phyloP scores from a whole-genome alignment of 1,139 yeast species.

The Wickerhamiella pararugosa region DNA sequence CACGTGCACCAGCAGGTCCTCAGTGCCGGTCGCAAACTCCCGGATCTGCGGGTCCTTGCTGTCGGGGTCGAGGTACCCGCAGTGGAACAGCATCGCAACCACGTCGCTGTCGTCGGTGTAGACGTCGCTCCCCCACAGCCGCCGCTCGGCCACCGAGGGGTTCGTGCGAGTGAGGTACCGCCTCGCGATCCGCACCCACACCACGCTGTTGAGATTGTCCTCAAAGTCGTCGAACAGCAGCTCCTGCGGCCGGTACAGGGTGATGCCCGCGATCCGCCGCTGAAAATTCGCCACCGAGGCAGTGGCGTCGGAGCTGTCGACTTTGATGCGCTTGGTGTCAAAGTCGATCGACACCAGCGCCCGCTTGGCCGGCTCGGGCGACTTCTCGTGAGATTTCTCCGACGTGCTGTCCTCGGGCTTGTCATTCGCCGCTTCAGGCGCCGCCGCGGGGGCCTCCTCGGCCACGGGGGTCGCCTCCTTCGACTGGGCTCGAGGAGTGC shows the following conservation, averaged over 20 bases:
- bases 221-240: constrained; percentile 24
- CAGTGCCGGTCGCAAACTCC: constrained; percentile 16
- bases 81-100: constrained; percentile 56
- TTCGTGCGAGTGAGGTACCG: constrained; percentile 19
- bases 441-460: constrained; percentile 4
- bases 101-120: constrained; percentile 91
- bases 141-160: constrained; percentile 29
- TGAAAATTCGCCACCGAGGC: constrained; percentile 33
- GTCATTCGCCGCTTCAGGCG: constrained; percentile 6
- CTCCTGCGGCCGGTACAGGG: constrained; percentile 40
- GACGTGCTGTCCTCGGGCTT: not conserved
- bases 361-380: not conserved
- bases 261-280: constrained; percentile 42
- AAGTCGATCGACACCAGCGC: no score
- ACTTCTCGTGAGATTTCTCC: not conserved
- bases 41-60: constrained; percentile 10
- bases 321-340: constrained; percentile 15
- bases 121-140: constrained; percentile 82
- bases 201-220: constrained; percentile 42
- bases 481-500: constrained; percentile 5
- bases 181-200: constrained; percentile 51
- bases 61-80: constrained; percentile 45
- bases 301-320: constrained; percentile 33
- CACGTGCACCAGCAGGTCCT: constrained; percentile 56
- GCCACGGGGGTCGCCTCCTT: not conserved